These are phyloP conservation scores for Phytophthora uliginosa DNA, from an alignment of 352 stramenopile genomes.

Conservation along the genomic window DNA sequence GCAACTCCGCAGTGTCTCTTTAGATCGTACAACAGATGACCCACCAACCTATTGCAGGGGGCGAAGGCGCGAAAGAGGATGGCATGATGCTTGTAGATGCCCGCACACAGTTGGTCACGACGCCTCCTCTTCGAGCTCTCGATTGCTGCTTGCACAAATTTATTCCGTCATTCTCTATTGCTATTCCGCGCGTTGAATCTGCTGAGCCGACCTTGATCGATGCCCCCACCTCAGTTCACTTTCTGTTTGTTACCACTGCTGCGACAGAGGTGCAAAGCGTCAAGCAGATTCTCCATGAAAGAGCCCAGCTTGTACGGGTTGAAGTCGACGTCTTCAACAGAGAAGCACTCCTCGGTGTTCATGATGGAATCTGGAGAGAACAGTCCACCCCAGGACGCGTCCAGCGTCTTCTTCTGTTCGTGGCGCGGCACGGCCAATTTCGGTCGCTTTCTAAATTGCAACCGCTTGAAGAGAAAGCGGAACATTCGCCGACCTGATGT, in stretches of 20 bases:
- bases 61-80: conserved; percentile 10
- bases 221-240: conserved; percentile 21
- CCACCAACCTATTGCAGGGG: conserved; percentile 15
- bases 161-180: conserved; percentile 37
- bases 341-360: conserved; percentile 79
- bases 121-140: conserved; percentile 21
- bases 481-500: conserved; percentile 53
- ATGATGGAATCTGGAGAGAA: conserved; percentile 79
- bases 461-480: conserved; percentile 54
- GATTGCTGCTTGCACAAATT: conserved; percentile 38
- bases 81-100: conserved; percentile 3
- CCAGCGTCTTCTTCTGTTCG: conserved; percentile 65
- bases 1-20: conserved; percentile 55
- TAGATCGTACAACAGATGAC: conserved; percentile 38
- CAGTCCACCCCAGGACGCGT: conserved; percentile 80
- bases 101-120: conserved; percentile 1
- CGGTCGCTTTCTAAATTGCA: conserved; percentile 41
- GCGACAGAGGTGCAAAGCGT: conserved; percentile 52
- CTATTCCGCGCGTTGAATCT: conserved; percentile 12
- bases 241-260: conserved; percentile 39
- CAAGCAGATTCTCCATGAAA: conserved; percentile 70
- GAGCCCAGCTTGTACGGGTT: conserved; percentile 81
- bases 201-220: conserved; percentile 1
- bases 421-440: conserved; percentile 34
- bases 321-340: conserved; percentile 75